A percentile compares a stretch with the other conserved stretches of the same genome.
phyloP scores from a whole-genome alignment of 2,329 filamentous ascomycete genomes.

The Elsinoe arachidis region DNA sequence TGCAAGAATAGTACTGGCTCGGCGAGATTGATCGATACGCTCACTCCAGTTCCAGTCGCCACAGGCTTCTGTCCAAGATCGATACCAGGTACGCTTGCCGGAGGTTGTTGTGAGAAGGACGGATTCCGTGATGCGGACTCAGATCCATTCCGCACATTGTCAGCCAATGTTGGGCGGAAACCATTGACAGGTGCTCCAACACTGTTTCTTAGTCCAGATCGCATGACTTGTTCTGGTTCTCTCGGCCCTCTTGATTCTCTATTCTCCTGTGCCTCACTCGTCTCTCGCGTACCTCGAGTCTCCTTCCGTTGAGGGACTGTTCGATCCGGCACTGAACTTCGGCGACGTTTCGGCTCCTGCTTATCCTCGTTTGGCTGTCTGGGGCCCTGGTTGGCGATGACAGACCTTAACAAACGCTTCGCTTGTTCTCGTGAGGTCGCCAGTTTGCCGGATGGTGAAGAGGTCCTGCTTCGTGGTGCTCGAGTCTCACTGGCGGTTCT shows the following conservation, averaged over 20 bases:
- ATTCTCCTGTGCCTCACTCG: not conserved
- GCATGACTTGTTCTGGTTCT: slow-evolving; percentile 23
- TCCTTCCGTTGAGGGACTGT: not conserved
- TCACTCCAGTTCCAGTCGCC: slow-evolving; percentile 67
- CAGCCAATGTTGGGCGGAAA: slow-evolving; percentile 33
- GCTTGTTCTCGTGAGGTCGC: slow-evolving; percentile 42
- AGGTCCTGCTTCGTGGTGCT: slow-evolving; percentile 25
- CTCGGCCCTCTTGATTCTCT: not conserved
- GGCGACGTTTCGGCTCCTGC: slow-evolving; percentile 19
- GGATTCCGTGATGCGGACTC: slow-evolving; percentile 19
- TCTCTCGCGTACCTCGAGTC: not conserved
- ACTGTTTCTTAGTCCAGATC: slow-evolving; percentile 32
- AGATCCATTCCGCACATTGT: slow-evolving; percentile 32
- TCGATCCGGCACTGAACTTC: slow-evolving; percentile 24
- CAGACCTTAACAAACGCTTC: slow-evolving; percentile 41
- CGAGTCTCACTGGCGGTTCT: slow-evolving; percentile 8
- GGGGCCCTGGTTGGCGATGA: slow-evolving; percentile 26
- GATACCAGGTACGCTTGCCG: slow-evolving; percentile 26
- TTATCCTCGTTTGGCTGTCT: slow-evolving; percentile 1
- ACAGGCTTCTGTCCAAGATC: slow-evolving; percentile 54
- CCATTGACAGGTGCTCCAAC: slow-evolving; percentile 32
- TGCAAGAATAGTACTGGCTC: slow-evolving; percentile 74
- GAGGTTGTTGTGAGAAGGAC: slow-evolving; percentile 15
- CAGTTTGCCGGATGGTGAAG: slow-evolving; percentile 33
- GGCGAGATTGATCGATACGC: slow-evolving; percentile 63